Base-by-base conservation (phyloP, 2,329 filamentous ascomycete species). In the Ophiostoma sp. region DNA sequence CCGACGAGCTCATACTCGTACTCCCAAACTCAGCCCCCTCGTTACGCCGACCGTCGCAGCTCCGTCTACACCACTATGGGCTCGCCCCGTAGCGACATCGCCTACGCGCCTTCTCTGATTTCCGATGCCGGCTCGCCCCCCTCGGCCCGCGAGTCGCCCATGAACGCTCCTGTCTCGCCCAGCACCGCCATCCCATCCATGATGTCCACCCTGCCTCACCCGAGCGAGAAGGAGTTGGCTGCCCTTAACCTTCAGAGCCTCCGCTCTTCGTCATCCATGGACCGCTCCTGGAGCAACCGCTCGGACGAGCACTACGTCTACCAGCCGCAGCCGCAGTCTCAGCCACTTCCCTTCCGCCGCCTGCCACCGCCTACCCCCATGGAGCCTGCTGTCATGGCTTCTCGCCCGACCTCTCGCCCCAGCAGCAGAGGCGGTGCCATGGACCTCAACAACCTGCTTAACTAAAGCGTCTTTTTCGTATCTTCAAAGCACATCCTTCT, bases 101-200 rank as follows among this genome's bases (percentile, higher is more conserved):
- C 85, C 1, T 83, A 87, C 19, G 90, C 92, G 61, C 39, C 91
- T 7, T 92, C 91, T 0, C 85, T 93, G 75, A 85, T 93, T 69
- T 94, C 92, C 0, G 93, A 96, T 80, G 84, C 85, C 36, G 87
- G 87, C 75, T 91, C 90, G 63, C 71, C 71, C 3, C 86, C 86
- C 39, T 91, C 90, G 12, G 88, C 89, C 19, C 78, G 83, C 78
- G 78, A 75, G 50, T 73, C 77, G 83, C 79, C 76, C 73, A 82
- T 69, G 79, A 81, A 55, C 77, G 70, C 78, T 72, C 80, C 82
- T 9, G 78, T 81, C 0, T 71, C 74, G n/a, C 73, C 73, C 12
- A 42, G 17, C 59, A 28, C 42, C 2, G 25, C 66, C 3, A 17
- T 63, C 25, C 69, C 55, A 17, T 39, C 69, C 12, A 71, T 48